Base-by-base conservation (phyloP, 768 basidiomycete genomes). In the Lentinus tigrinus region DNA sequence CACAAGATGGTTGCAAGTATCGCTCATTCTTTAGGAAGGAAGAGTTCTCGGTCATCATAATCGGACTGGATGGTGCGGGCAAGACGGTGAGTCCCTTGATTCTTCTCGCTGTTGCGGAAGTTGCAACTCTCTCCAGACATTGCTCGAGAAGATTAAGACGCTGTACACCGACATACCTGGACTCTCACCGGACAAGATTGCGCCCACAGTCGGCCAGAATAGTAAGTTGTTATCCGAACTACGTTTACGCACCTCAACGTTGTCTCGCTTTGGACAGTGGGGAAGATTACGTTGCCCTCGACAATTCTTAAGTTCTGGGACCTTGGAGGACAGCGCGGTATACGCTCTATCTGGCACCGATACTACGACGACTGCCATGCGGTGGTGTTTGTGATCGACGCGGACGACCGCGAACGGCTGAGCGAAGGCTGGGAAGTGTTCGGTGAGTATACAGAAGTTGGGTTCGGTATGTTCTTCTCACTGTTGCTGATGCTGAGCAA, bases 301-400 rank as follows among this genome's bases (percentile, higher is more conserved):
- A 95, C 94, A 0, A 89, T 96, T 27, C 83, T 98, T 26, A 92
- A 93, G 68, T 98, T 98, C 79, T 97, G 94, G 86, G 97, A 99
- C 69, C 80, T 99, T 10, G 96, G 97, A 11, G 96, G 96, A 0
- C 96, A 98, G 69, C 79, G 89, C 1, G 94, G 95, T 23, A 96
- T 99, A 39, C 82, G 96, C 27, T 88, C 86, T 36, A 96, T 99
- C 63, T 98, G 96, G 95, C 85, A 88, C 58, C 80, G 84, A 55
- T 99, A 99, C 74, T 98, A 96, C 71, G 89, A 93, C 54, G 95
- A 98, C 70, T 97, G 95, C 63, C 96, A 99, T 71, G 96, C 95
- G 8, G 93, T 98, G 44, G 93, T 91, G 39, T 99, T 92, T 66
- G 90, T 98, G 51, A 85, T 99, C 52, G 97, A 99, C 71, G 93